Evolutionary conservation across 2,329 filamentous ascomycete species (phyloP).

Genomic region (Penicillium sp.): DNA sequence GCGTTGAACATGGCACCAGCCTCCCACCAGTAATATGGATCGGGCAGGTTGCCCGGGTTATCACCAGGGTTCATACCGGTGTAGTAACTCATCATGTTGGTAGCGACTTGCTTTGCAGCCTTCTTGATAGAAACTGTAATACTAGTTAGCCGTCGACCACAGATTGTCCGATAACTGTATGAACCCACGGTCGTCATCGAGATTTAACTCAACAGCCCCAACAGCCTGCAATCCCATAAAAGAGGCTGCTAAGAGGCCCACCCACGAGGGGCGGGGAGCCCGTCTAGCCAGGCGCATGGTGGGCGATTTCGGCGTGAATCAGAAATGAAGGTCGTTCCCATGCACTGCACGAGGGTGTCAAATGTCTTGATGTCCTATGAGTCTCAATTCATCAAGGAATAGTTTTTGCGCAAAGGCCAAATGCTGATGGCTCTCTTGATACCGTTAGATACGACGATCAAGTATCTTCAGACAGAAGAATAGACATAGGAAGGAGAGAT

Average conservation of each 20-base stretch:
- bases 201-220: conserved; percentile 16
- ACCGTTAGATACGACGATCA: neutral
- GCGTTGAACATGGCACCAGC: conserved; percentile 44
- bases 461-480: neutral
- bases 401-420: neutral
- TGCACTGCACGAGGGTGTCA: neutral
- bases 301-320: neutral
- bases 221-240: conserved; percentile 17
- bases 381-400: neutral
- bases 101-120: conserved; percentile 45
- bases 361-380: neutral
- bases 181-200: conserved; percentile 14
- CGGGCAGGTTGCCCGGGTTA: conserved; percentile 50
- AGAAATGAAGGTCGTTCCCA: neutral
- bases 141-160: neutral
- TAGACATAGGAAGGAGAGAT: neutral
- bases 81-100: conserved; percentile 54
- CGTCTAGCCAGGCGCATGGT: conserved; percentile 13
- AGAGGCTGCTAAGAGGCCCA: conserved; percentile 12
- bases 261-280: conserved; percentile 17
- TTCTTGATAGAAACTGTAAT: conserved; percentile 47
- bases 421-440: neutral
- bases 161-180: neutral
- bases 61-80: conserved; percentile 48
- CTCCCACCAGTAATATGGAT: conserved; percentile 50